Percentiles rank a stretch among this genome's conserved stretches.
Evolutionary conservation across 139 green algal species (phyloP).

Genomic region (Mesotaenium endlicherianum): DNA sequence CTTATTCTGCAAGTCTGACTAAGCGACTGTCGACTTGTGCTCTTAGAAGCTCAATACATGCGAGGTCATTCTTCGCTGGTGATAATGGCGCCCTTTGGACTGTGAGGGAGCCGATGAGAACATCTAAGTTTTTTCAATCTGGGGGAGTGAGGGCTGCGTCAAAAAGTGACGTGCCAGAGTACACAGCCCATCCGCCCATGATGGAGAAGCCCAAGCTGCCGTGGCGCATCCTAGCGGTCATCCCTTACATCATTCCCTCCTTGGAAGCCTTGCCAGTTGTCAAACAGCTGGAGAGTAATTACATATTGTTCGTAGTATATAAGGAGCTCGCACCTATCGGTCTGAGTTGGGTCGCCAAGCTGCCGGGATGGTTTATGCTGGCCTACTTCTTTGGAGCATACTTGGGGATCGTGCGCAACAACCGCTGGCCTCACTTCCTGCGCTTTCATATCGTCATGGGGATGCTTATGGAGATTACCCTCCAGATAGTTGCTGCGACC

Average conservation of each 20-base stretch:
- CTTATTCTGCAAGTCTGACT: too few relatives aligned
- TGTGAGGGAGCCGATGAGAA: too few relatives aligned
- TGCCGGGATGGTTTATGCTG: slow-evolving; percentile 45
- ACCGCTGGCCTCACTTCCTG: slow-evolving; percentile 55
- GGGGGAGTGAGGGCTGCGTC: background rate
- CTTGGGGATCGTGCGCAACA: slow-evolving; percentile 50
- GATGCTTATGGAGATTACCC: slow-evolving; percentile 52
- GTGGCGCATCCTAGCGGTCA: slow-evolving; percentile 42
- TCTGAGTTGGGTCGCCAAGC: slow-evolving; percentile 8
- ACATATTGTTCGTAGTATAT: too few relatives aligned
- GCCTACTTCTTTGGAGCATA: slow-evolving; percentile 53
- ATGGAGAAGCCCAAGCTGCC: slow-evolving; percentile 37
- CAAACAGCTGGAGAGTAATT: slow-evolving; percentile 4
- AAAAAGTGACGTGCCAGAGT: slow-evolving; percentile 24
- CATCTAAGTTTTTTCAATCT: too few relatives aligned
- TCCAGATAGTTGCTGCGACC: slow-evolving; percentile 31
- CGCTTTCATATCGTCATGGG: slow-evolving; percentile 49
- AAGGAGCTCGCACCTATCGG: slow-evolving; percentile 26
- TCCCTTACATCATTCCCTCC: slow-evolving; percentile 41
- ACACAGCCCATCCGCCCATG: slow-evolving; percentile 46
- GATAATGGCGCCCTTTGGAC: too few relatives aligned
- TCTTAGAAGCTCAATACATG: too few relatives aligned
- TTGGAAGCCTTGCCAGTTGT: slow-evolving; percentile 13
- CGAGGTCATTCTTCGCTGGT: too few relatives aligned
- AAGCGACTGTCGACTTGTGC: too few relatives aligned